These are phyloP conservation scores for Fusarium sp. DNA, from an alignment of 2,329 filamentous ascomycete genomes.

Conservation along the genomic window DNA sequence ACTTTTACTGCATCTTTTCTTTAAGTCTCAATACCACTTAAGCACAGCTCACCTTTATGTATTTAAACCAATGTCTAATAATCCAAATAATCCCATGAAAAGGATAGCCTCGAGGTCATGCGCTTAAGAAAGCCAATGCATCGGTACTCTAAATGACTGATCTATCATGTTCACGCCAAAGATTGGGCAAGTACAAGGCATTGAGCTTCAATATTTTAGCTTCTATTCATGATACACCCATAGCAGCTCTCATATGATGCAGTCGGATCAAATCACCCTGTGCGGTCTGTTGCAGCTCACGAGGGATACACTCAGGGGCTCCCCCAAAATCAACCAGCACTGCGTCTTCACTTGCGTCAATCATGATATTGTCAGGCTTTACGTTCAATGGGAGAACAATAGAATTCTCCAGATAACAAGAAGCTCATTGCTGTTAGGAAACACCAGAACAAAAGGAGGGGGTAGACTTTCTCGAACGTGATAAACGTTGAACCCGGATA, in stretches of 20 bases:
- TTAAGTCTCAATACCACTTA: not conserved
- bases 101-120: too few relatives aligned
- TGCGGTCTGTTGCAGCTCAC: slow-evolving; percentile 27
- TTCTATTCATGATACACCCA: too few relatives aligned
- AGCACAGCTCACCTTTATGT: not conserved
- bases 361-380: slow-evolving; percentile 46
- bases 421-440: too few relatives aligned
- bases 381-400: too few relatives aligned
- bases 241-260: not conserved
- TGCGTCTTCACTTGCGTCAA: slow-evolving; percentile 41
- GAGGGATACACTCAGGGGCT: slow-evolving; percentile 40
- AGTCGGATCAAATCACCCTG: slow-evolving; percentile 25
- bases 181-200: too few relatives aligned
- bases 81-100: not conserved
- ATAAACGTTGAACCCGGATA: too few relatives aligned
- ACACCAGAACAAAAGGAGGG: too few relatives aligned
- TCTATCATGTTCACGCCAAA: too few relatives aligned
- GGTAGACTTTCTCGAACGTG: too few relatives aligned
- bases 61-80: not conserved
- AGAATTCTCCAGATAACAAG: too few relatives aligned
- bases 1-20: not conserved
- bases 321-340: slow-evolving; percentile 48
- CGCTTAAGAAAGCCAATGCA: not conserved
- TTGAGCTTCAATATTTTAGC: too few relatives aligned
- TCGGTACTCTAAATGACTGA: not conserved